These are phyloP conservation scores for Lactarius indigo DNA, from an alignment of 768 basidiomycete genomes.

Conservation along the genomic window DNA sequence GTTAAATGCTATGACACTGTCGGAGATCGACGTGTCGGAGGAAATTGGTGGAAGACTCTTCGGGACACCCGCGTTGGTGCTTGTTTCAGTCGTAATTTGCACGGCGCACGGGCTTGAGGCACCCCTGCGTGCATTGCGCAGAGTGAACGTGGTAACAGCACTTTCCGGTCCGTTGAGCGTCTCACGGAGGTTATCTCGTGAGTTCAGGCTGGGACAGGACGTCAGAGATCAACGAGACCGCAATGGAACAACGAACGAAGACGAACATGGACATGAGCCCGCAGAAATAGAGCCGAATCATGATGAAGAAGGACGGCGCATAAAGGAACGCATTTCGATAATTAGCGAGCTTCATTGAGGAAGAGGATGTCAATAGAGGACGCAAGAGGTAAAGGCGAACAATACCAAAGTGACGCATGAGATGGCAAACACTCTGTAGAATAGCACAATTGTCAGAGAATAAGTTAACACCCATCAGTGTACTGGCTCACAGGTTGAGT, in stretches of 20 bases:
- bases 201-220: background rate
- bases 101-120: background rate
- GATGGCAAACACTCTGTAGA: background rate
- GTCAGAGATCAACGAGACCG: background rate
- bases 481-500: conserved; percentile 1
- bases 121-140: background rate
- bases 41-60: background rate
- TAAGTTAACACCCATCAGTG: no score
- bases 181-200: background rate
- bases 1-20: background rate
- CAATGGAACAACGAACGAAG: background rate
- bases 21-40: background rate
- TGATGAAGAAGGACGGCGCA: conserved; percentile 7
- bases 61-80: background rate
- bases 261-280: conserved; percentile 3
- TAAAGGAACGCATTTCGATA: background rate
- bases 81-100: background rate
- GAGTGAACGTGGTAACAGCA: background rate
- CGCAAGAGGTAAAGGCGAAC: background rate
- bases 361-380: background rate
- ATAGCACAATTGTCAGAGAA: background rate
- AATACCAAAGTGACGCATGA: background rate
- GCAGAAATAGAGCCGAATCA: conserved; percentile 1
- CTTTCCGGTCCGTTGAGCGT: background rate
- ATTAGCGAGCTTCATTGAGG: background rate